These are phyloP conservation scores for Smittium mucronatum DNA, from an alignment of 371 early-diverging fungal genomes.

Conservation along the genomic window DNA sequence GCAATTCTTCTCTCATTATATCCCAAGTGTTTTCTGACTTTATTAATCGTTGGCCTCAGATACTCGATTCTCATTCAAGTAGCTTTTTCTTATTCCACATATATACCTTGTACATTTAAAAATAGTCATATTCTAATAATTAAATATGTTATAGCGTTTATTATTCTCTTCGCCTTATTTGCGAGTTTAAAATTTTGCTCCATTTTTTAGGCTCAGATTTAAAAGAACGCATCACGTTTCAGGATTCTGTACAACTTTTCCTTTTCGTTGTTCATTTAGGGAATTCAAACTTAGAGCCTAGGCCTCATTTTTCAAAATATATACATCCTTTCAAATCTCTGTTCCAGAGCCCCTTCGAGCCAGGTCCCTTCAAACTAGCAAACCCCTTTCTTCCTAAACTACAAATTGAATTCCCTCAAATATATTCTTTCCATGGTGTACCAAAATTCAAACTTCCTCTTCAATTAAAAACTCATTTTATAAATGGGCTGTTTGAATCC, in stretches of 20 bases:
- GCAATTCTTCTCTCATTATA: neutral
- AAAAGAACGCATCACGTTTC: no score
- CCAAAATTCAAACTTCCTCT: neutral
- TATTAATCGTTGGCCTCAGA: neutral
- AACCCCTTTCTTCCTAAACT: neutral
- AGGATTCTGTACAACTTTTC: neutral
- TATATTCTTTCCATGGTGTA: neutral
- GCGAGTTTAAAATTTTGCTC: no score
- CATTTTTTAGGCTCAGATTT: no score
- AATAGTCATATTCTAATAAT: no score
- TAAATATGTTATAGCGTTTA: no score
- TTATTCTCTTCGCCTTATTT: no score
- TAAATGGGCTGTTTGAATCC: neutral
- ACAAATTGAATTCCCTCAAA: neutral
- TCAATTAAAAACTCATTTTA: neutral
- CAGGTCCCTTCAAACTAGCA: neutral
- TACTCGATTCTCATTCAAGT: neutral
- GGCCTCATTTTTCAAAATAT: neutral
- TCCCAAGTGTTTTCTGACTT: slow-evolving; percentile 9
- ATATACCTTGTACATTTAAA: no score
- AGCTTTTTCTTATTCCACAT: no score
- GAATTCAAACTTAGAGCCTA: neutral
- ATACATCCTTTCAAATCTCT: neutral
- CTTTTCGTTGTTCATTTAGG: neutral
- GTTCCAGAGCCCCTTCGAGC: neutral